Evolutionary conservation across 495 filamentous ascomycete genomes (phyloP), one percentile per base, ranked within the genome.

Genomic region (Saxophila tyrrhenica): DNA sequence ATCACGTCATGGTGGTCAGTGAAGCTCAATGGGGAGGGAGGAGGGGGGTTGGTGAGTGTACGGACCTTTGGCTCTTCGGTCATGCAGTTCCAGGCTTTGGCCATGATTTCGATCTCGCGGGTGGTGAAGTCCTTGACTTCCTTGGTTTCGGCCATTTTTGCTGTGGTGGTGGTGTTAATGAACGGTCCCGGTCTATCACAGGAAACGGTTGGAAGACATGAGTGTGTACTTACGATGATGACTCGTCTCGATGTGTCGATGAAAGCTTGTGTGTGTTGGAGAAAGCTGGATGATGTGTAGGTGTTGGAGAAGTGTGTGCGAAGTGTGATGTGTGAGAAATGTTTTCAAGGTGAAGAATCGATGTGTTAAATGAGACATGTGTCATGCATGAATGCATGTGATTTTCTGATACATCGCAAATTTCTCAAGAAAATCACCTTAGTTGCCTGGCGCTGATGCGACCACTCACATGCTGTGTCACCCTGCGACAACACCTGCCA

Each of bases 31-130:
- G 7, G 21, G 45, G 9, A 25, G 32, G 38, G 13, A 3, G 25
- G 32, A 20, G 25, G 3, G 19, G 32, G 24, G 29, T 50, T 5
- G 24, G 48, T 11, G 32, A 11, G 5, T 8, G 25, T 35, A 39
- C 42, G 22, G 32, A 56, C 53, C 54, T 56, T 44, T 16, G 54
- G 29, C 46, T 51, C 48, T 7, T 15, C 39, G 25, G 20, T 32
- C 19, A 51, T 22, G 54, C 54, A 57, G 23, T 15, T 39, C 47
- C 47, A 51, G n/a, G 54, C 57, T 41, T 51, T 51, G n/a, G 43
- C 48, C 35, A 59, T 50, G 51, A 59, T 47, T 16, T 55, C 47
- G 23, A 48, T 55, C 52, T 59, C 51, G 39, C 46, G 57, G 10
- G 32, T 20, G 1, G 52, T 59, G 46, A 59, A 55, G 25, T 49